Evolutionary conservation across 2,329 filamentous ascomycete genomes (phyloP).

Genomic region (Colletotrichum chlorophyti): DNA sequence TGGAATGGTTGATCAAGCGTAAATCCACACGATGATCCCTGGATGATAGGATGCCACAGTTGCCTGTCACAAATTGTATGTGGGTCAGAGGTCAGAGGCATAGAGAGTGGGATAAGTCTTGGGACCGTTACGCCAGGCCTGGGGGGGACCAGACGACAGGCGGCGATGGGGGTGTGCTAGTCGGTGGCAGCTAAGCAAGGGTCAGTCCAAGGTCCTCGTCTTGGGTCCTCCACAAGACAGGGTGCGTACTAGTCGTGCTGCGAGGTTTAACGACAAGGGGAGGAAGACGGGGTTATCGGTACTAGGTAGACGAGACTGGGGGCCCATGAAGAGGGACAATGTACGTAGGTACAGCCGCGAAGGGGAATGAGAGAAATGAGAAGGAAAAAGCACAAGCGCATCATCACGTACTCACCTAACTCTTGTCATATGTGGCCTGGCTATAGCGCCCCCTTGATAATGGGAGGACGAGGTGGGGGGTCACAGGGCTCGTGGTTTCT

Average conservation of each 20-base stretch:
- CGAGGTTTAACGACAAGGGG: slow-evolving; percentile 30
- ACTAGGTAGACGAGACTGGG: slow-evolving; percentile 20
- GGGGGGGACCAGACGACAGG: slow-evolving; percentile 24
- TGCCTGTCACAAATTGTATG: slow-evolving; percentile 63
- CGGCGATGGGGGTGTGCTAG: slow-evolving; percentile 31
- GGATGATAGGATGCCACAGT: slow-evolving; percentile 45
- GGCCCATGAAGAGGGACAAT: background rate
- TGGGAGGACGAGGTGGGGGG: slow-evolving; percentile 34
- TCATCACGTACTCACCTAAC: background rate
- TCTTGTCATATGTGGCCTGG: slow-evolving; percentile 15
- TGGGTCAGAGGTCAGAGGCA: slow-evolving; percentile 52
- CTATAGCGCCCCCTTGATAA: slow-evolving; percentile 49
- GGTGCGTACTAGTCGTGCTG: slow-evolving; percentile 30
- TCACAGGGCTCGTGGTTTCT: slow-evolving; percentile 32
- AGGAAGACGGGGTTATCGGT: slow-evolving; percentile 18
- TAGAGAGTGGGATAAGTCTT: slow-evolving; percentile 25
- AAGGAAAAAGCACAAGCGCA: background rate
- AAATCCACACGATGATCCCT: slow-evolving; percentile 57
- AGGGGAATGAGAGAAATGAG: slow-evolving; percentile 1
- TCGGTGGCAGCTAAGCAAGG: slow-evolving; percentile 29
- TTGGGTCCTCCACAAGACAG: slow-evolving; percentile 10
- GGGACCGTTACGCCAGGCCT: slow-evolving; percentile 33
- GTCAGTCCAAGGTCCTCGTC: slow-evolving; percentile 24
- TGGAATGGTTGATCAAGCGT: slow-evolving; percentile 56
- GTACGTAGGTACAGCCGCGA: too few relatives aligned